These are phyloP conservation scores for Serendipita sp. DNA, from an alignment of 768 basidiomycete species.

Conservation along the genomic window DNA sequence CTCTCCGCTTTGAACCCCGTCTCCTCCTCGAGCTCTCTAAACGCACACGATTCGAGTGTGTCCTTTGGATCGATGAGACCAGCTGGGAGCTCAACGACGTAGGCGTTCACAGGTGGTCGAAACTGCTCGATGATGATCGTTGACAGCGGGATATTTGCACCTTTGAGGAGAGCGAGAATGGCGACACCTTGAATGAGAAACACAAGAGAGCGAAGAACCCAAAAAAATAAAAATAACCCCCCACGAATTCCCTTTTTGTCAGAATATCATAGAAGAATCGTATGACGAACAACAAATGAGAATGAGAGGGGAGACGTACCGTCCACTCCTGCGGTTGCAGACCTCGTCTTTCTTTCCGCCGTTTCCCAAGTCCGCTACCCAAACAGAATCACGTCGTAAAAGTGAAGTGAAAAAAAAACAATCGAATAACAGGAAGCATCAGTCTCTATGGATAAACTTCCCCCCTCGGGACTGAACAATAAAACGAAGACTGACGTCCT, in stretches of 20 bases:
- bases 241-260: background rate
- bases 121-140: constrained; percentile 86
- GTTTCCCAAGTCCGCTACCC: constrained; percentile 72
- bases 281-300: background rate
- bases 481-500: constrained; percentile 31
- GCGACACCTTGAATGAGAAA: constrained; percentile 48
- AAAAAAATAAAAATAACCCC: too few species aligned
- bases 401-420: background rate
- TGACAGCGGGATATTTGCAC: constrained; percentile 53
- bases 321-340: constrained; percentile 56
- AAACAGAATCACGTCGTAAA: background rate
- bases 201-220: background rate
- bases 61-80: constrained; percentile 81
- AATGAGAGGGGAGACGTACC: constrained; percentile 26
- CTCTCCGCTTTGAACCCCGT: constrained; percentile 64
- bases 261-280: background rate
- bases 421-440: background rate
- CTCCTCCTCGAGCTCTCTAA: constrained; percentile 85
- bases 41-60: constrained; percentile 59
- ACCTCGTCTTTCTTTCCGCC: constrained; percentile 68
- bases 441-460: too few species aligned
- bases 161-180: constrained; percentile 57
- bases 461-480: background rate
- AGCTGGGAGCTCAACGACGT: constrained; percentile 46
- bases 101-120: constrained; percentile 68